A percentile compares a stretch with the other conserved stretches of the same genome.
phyloP scores from a whole-genome alignment of 495 filamentous ascomycete genomes.

The Hyphodiscus hymeniophilus region DNA sequence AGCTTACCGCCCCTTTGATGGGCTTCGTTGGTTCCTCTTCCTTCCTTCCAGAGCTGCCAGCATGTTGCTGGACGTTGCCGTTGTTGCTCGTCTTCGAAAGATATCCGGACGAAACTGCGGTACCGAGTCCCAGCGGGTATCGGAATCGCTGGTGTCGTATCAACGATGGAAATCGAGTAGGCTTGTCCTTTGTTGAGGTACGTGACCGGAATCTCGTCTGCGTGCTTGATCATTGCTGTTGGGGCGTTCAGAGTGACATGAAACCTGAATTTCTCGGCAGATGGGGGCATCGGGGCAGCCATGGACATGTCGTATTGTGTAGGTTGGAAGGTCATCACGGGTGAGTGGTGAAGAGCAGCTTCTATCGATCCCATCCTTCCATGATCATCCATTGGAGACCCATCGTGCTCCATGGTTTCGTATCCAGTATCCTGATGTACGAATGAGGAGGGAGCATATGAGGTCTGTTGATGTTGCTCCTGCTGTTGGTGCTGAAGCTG shows the following conservation, averaged over 20 bases:
- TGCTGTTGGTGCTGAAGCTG: conserved; percentile 51
- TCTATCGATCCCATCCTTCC: conserved; percentile 42
- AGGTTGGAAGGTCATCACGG: conserved; percentile 33
- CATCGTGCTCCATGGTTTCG: conserved; percentile 67
- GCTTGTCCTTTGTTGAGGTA: conserved; percentile 97
- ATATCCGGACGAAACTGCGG: conserved; percentile 81
- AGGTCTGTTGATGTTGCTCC: conserved; percentile 29
- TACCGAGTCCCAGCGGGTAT: conserved; percentile 51
- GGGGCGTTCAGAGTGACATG: conserved; percentile 84
- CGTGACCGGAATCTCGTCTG: conserved; percentile 83
- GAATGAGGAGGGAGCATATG: conserved; percentile 76
- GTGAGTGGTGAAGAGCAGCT: conserved; percentile 39
- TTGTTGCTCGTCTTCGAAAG: conserved; percentile 91
- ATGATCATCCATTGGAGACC: conserved; percentile 48
- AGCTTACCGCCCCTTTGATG: conserved; percentile 81
- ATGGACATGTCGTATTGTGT: conserved; percentile 35
- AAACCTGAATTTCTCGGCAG: conserved; percentile 73
- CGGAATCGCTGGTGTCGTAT: conserved; percentile 47
- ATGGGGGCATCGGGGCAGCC: conserved; percentile 29
- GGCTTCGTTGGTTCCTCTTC: conserved; percentile 78
- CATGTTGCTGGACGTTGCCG: conserved; percentile 70
- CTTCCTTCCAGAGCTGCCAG: conserved; percentile 97
- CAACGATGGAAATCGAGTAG: conserved; percentile 72
- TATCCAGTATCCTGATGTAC: conserved; percentile 68
- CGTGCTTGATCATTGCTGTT: conserved; percentile 88